Conservation (phyloP, 345 rosid species). For the Sonneratia caseolaris region DNA sequence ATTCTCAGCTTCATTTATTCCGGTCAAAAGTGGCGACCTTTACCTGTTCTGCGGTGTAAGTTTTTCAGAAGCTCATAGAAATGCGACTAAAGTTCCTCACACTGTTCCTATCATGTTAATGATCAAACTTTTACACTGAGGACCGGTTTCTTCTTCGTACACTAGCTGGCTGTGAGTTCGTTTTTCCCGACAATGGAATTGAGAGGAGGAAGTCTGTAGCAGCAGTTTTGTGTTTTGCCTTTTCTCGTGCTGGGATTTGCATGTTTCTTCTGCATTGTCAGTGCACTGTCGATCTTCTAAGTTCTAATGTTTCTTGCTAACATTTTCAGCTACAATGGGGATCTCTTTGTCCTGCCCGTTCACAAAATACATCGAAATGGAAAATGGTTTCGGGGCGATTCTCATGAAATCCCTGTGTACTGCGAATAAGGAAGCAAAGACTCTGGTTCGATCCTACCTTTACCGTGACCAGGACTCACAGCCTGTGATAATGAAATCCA, state of each 20-base stretch:
- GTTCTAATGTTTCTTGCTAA: neutral
- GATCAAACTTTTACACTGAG: too few relatives aligned
- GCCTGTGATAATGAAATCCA: slow-evolving; percentile 42
- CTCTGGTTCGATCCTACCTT: slow-evolving; percentile 50
- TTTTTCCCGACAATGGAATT: too few relatives aligned
- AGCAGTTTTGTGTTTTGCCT: too few relatives aligned
- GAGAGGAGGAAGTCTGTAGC: too few relatives aligned
- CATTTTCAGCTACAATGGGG: slow-evolving; percentile 29
- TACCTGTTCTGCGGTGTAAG: too few relatives aligned
- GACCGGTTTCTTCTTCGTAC: too few relatives aligned
- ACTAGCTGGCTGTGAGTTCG: too few relatives aligned
- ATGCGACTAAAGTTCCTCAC: neutral
- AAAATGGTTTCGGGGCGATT: slow-evolving; percentile 46
- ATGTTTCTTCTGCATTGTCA: too few relatives aligned
- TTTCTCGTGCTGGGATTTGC: too few relatives aligned
- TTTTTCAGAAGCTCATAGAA: too few relatives aligned
- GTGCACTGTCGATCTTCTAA: too few relatives aligned
- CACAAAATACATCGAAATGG: slow-evolving; percentile 39
- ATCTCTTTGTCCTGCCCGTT: slow-evolving; percentile 42
- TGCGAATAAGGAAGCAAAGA: slow-evolving; percentile 51
- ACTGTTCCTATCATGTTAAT: too few relatives aligned
- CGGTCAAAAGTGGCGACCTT: neutral
- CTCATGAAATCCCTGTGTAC: slow-evolving; percentile 54
- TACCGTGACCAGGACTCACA: slow-evolving; percentile 37
- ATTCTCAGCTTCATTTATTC: neutral